Conservation (phyloP, 208 protist species). For the Acanthamoeba castellanii region DNA sequence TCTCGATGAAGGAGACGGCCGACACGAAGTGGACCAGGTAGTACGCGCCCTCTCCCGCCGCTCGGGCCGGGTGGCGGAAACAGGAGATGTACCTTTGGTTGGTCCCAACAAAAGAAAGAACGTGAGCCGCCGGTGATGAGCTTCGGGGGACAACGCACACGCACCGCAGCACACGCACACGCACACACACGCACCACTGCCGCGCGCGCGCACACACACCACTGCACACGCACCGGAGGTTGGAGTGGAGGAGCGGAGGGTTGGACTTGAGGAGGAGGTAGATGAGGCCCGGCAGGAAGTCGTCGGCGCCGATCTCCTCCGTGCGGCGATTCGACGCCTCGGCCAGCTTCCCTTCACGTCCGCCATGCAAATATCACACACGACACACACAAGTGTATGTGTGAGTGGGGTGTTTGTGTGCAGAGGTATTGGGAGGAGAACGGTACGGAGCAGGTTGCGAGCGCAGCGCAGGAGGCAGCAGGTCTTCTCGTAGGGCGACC, state of each 20-base stretch:
- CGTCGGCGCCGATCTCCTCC: neutral
- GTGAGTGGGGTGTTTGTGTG: no score
- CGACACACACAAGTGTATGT: no score
- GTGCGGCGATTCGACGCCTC: neutral
- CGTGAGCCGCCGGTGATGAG: no score
- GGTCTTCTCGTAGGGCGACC: slow-evolving; percentile 2
- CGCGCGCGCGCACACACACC: no score
- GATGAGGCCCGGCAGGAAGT: slow-evolving; percentile 11
- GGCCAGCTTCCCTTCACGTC: neutral
- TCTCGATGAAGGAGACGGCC: slow-evolving; percentile 3
- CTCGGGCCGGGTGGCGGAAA: neutral
- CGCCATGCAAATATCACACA: no score
- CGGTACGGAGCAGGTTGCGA: neutral
- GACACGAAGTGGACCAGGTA: slow-evolving; percentile 10
- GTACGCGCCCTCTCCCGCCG: neutral
- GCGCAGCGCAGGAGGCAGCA: neutral
- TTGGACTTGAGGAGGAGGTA: neutral
- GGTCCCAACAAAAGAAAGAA: no score
- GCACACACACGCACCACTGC: no score
- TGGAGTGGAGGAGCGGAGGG: neutral
- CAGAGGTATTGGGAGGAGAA: no score
- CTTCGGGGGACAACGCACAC: no score
- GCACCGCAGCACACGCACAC: no score
- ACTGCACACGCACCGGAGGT: no score
- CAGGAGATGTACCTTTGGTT: neutral